Percentiles rank a stretch among this genome's conserved stretches.
Conservation (phyloP, 495 filamentous ascomycete genomes). For the Lasiosphaeria ovina region DNA sequence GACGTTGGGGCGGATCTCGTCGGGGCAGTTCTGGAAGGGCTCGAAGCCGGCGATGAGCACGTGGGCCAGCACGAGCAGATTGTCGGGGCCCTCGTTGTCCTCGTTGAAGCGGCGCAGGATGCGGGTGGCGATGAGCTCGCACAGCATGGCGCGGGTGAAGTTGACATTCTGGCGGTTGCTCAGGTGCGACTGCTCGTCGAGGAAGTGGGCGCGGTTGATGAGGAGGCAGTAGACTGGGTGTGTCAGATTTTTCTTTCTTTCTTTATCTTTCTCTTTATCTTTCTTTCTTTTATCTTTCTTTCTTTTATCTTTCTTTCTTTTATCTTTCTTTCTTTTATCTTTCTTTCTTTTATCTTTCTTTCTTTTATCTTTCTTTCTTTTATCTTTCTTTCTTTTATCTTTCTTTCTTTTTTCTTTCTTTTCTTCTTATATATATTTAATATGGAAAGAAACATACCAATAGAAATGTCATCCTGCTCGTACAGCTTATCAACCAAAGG, state of each 20-base stretch:
- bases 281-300: too few species aligned
- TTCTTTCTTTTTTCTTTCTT: too few species aligned
- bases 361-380: too few species aligned
- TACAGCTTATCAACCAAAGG: constrained; percentile 70
- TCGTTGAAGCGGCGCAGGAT: constrained; percentile 67
- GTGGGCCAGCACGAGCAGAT: constrained; percentile 64
- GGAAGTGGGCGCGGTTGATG: constrained; percentile 68
- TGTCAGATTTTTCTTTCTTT: constrained; percentile 4
- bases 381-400: too few species aligned
- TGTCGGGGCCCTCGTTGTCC: constrained; percentile 56
- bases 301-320: too few species aligned
- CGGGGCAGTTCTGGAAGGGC: constrained; percentile 67
- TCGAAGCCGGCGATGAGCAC: constrained; percentile 72
- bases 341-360: too few species aligned
- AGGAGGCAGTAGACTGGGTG: constrained; percentile 59
- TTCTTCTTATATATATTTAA: too few species aligned
- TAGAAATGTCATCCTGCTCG: constrained; percentile 65
- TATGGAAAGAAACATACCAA: constrained; percentile 23
- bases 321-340: too few species aligned
- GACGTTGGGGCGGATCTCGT: constrained; percentile 52
- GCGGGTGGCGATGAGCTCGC: constrained; percentile 65
- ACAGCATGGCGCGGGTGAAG: constrained; percentile 62
- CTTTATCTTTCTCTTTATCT: background rate
- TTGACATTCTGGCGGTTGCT: constrained; percentile 68
- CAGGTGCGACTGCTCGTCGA: constrained; percentile 62